Conservation (phyloP, 345 rosid genomes). For the Alliaria petiolata region DNA sequence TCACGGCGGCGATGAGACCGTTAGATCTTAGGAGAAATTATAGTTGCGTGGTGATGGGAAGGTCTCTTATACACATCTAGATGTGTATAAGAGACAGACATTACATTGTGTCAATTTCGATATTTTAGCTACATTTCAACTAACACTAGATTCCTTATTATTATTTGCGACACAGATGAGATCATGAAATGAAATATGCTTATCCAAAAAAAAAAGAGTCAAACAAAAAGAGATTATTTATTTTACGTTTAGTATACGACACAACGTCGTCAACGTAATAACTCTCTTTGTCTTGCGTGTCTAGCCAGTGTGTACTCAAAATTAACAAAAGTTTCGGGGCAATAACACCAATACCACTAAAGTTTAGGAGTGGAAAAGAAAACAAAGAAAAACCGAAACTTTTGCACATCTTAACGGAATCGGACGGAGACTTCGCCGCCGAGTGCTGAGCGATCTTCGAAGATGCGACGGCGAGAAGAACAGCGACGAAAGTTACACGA, state of each 20-base stretch:
- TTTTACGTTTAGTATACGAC: no score
- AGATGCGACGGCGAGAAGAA: conserved; percentile 53
- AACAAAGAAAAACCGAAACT: neutral
- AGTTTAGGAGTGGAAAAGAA: neutral
- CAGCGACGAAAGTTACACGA: conserved; percentile 58
- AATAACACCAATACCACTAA: neutral
- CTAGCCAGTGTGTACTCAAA: no score
- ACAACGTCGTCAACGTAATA: no score
- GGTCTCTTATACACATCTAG: no score
- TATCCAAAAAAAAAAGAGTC: neutral
- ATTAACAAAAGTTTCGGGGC: neutral
- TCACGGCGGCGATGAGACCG: conserved; percentile 14
- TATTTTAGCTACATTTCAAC: neutral
- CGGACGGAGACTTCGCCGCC: neutral
- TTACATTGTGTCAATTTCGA: neutral
- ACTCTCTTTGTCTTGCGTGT: no score
- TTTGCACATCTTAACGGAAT: neutral
- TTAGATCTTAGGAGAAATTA: conserved; percentile 22
- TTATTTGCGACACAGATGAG: neutral
- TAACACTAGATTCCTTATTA: neutral
- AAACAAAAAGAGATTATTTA: neutral
- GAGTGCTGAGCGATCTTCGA: neutral
- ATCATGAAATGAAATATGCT: neutral
- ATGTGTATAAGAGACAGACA: conserved; percentile 60
- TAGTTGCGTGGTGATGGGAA: conserved; percentile 40